Base-by-base conservation (phyloP, 495 filamentous ascomycete species). In the Rostrohypoxylon terebratum region DNA sequence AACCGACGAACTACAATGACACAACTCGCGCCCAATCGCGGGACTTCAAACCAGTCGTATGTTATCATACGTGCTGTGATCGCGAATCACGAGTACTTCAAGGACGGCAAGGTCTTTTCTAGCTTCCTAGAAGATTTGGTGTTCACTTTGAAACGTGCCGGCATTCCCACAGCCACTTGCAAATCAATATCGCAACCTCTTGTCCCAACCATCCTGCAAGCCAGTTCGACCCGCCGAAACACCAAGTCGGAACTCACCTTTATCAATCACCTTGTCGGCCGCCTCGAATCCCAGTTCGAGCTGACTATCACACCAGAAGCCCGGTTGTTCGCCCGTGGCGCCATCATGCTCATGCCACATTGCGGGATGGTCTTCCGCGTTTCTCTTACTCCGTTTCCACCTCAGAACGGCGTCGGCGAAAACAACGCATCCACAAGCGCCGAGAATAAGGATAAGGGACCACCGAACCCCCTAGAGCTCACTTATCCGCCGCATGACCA, bases 1-100 rank as follows among this genome's bases (percentile, higher is more conserved):
- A 83, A 83, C 11, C 86, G 84, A 3, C 86, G 92, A 42, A 90
- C 87, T 6, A 87, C 89, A 66, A 77, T 84, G 0, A 89, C 91
- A 18, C 85, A 85, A 0, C 88, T 90, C 0, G 76, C 91, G n/a
- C 83, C 83, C 2, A 81, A 80, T 53, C 78, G 78, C 61, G 63
- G 58, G 13, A 20, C 67, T 4, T 61, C 58, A 47, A 75, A 75
- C 18, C 66, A 72, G 13, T 59, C 73, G 14, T 78, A 78, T 60
- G 59, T 60, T 13, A 78, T 81, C 10, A 63, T 81, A 9, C 72
- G 75, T 5, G 74, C 77, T 10, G 42, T 81, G 5, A 69, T 81
- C 42, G 71, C 73, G 2, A 71, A 69, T 20, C 53, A 69, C 11
- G 57, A 70, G 9, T 76, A 79, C 45, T 74, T 76, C 33, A 54